phyloP scores from a whole-genome alignment of 352 stramenopile species.

The Globisporangium carolinianum region DNA sequence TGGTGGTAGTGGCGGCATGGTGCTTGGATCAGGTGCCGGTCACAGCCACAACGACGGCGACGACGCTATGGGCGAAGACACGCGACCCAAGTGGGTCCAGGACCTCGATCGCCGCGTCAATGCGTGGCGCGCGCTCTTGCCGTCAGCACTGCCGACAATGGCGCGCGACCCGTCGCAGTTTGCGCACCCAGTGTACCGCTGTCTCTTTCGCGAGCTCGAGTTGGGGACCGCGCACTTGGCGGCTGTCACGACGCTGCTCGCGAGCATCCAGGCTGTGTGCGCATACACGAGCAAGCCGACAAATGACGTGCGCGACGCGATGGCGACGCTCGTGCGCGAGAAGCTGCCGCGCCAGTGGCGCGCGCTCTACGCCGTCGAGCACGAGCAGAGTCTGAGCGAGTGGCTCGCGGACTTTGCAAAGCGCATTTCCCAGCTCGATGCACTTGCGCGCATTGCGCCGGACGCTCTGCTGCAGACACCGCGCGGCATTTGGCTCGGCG shows the following conservation, averaged over 20 bases:
- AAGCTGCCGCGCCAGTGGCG: constrained; percentile 57
- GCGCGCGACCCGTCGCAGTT: constrained; percentile 51
- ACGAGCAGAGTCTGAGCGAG: constrained; percentile 57
- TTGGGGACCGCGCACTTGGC: constrained; percentile 57
- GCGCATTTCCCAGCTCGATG: constrained; percentile 58
- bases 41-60: constrained; percentile 19
- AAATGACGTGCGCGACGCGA: constrained; percentile 78
- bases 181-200: constrained; percentile 88
- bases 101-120: constrained; percentile 66
- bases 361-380: constrained; percentile 45
- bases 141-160: constrained; percentile 32
- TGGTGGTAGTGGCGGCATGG: constrained; percentile 21
- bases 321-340: constrained; percentile 70
- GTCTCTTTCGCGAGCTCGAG: constrained; percentile 85
- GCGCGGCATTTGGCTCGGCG: constrained; percentile 84
- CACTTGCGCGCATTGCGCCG: constrained; percentile 33
- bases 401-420: constrained; percentile 84
- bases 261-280: constrained; percentile 68
- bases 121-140: constrained; percentile 58
- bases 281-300: constrained; percentile 82
- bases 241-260: constrained; percentile 62
- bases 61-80: constrained; percentile 24
- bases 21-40: constrained; percentile 20
- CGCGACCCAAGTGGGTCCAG: constrained; percentile 75
- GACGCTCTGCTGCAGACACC: constrained; percentile 28